Conservation (phyloP, 148 eudicot species). For the Chenopodium suecicum region DNA sequence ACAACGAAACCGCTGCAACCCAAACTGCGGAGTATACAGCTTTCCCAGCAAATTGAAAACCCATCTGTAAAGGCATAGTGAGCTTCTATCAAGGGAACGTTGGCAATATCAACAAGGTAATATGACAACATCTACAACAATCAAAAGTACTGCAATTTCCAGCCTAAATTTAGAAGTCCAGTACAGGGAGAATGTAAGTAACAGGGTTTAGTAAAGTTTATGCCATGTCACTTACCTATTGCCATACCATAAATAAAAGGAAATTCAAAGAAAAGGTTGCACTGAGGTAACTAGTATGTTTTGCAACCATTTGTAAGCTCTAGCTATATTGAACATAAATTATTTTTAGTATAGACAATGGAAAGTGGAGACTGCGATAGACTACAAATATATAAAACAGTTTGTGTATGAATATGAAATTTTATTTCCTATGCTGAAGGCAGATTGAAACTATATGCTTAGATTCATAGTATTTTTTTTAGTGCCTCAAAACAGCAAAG, state of each 20-base stretch:
- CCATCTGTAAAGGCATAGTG: slow-evolving; percentile 58
- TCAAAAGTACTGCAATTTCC: not conserved
- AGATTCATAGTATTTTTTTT: not conserved
- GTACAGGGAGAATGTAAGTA: not conserved
- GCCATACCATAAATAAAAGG: not conserved
- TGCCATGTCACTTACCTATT: not conserved
- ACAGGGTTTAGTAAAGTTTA: not conserved
- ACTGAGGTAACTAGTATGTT: not conserved
- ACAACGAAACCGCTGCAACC: slow-evolving; percentile 91
- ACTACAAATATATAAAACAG: not conserved
- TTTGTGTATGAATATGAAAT: not conserved
- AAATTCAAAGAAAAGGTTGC: not conserved
- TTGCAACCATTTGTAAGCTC: not conserved
- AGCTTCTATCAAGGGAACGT: slow-evolving; percentile 4
- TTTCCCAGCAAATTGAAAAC: slow-evolving; percentile 90
- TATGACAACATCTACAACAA: not conserved
- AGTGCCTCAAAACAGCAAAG: slow-evolving; percentile 15
- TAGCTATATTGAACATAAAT: not conserved
- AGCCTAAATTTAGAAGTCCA: not conserved
- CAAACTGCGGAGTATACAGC: slow-evolving; percentile 84
- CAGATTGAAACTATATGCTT: not conserved
- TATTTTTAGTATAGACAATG: not conserved
- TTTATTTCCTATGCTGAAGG: not conserved
- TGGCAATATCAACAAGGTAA: slow-evolving; percentile 8
- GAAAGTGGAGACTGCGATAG: not conserved